A percentile compares a stretch with the other conserved stretches of the same genome.
These are phyloP conservation scores for Salix caprea DNA, from an alignment of 345 rosid species.

Conservation along the genomic window DNA sequence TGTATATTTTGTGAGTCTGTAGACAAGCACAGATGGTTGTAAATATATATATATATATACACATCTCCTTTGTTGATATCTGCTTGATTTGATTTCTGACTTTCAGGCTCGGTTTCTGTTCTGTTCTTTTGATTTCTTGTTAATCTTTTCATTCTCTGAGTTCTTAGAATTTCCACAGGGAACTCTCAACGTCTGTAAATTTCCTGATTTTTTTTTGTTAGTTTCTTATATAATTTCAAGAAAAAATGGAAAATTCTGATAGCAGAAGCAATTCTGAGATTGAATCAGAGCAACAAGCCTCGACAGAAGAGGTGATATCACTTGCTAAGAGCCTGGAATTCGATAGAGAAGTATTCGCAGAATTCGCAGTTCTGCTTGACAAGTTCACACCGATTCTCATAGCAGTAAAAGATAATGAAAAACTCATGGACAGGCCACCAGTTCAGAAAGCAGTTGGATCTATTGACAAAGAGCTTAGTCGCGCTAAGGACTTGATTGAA, in stretches of 20 bases:
- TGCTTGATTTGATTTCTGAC: background rate
- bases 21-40: background rate
- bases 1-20: background rate
- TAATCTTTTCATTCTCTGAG: background rate
- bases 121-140: constrained; percentile 1
- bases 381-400: constrained; percentile 43
- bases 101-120: background rate
- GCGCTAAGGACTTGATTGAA: constrained; percentile 37
- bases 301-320: constrained; percentile 32
- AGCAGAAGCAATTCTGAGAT: constrained; percentile 35
- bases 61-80: background rate
- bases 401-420: constrained; percentile 24
- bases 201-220: background rate
- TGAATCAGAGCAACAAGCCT: constrained; percentile 29
- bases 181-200: background rate
- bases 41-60: background rate
- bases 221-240: background rate
- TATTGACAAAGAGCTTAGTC: constrained; percentile 36
- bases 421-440: constrained; percentile 34
- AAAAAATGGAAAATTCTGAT: constrained; percentile 25
- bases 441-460: constrained; percentile 45
- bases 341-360: constrained; percentile 34
- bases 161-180: background rate
- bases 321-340: constrained; percentile 29
- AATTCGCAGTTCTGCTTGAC: constrained; percentile 39